Evolutionary conservation across 1,284 basidiomycete species (phyloP).

Genomic region (Vanrija sp.): DNA sequence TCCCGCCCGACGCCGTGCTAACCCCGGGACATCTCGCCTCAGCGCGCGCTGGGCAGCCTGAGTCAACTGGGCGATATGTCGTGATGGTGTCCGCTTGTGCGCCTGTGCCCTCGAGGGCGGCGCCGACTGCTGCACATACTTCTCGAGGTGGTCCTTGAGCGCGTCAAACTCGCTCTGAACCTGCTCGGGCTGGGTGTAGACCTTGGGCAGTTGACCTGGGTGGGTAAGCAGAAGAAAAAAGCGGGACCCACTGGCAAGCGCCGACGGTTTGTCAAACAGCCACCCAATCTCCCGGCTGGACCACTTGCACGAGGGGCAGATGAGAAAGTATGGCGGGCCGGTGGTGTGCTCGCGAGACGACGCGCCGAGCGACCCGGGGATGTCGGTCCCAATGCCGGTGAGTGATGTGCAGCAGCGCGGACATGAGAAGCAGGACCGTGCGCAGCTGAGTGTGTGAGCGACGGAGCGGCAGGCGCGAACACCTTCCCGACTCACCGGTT

Average conservation of each 20-base stretch:
- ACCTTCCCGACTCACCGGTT: constrained; percentile 60
- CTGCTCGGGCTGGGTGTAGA: constrained; percentile 77
- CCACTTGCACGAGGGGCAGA: constrained; percentile 92
- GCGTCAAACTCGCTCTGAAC: constrained; percentile 77
- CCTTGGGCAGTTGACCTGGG: constrained; percentile 79
- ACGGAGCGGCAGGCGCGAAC: no score
- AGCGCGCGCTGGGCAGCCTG: constrained; percentile 42
- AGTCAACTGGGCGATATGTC: constrained; percentile 43
- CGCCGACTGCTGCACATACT: constrained; percentile 54
- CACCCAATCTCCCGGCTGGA: constrained; percentile 85
- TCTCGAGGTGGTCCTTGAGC: constrained; percentile 90
- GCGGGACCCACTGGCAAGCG: constrained; percentile 68
- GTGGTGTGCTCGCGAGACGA: constrained; percentile 55
- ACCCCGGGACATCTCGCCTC: constrained; percentile 31
- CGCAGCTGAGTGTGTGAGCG: constrained; percentile 62
- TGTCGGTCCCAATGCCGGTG: constrained; percentile 76
- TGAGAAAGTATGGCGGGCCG: constrained; percentile 85
- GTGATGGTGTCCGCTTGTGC: constrained; percentile 22
- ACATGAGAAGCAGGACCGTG: constrained; percentile 94
- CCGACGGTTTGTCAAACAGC: constrained; percentile 92
- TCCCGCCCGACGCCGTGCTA: constrained; percentile 11
- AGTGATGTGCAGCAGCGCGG: constrained; percentile 86
- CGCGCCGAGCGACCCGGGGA: constrained; percentile 30
- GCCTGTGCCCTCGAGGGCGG: constrained; percentile 6
- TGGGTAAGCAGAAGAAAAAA: constrained; percentile 10